A percentile compares a stretch with the other conserved stretches of the same genome.
Conservation (phyloP, 768 basidiomycete species). For the Leccinum ochraceum region DNA sequence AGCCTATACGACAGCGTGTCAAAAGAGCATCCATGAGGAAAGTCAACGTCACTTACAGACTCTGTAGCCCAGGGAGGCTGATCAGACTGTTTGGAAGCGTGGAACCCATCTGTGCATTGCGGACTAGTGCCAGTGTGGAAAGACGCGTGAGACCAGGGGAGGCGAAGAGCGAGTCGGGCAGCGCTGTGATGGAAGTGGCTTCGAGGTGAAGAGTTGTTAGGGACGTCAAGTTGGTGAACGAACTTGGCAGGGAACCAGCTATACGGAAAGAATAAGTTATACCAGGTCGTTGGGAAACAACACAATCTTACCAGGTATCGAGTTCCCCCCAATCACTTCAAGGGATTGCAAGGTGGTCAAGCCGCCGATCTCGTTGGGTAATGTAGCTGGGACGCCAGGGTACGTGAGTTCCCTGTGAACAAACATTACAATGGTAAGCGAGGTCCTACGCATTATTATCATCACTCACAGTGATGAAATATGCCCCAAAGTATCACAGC, state of each 20-base stretch:
- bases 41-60: slow-evolving; percentile 34
- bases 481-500: slow-evolving; percentile 41
- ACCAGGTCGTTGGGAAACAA: background rate
- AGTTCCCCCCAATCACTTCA: slow-evolving; percentile 41
- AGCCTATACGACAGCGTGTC: slow-evolving; percentile 27
- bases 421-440: background rate
- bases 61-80: slow-evolving; percentile 35
- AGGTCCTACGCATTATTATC: background rate
- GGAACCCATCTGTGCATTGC: slow-evolving; percentile 42
- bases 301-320: slow-evolving; percentile 40
- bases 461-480: slow-evolving; percentile 43
- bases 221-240: slow-evolving; percentile 38
- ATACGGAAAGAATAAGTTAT: background rate
- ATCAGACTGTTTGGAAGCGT: slow-evolving; percentile 39
- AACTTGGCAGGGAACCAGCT: slow-evolving; percentile 44
- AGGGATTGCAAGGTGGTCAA: slow-evolving; percentile 41
- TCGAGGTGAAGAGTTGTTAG: slow-evolving; percentile 43
- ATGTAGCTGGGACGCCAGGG: slow-evolving; percentile 46
- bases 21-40: background rate
- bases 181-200: slow-evolving; percentile 39
- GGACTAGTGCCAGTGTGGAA: slow-evolving; percentile 39
- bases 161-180: slow-evolving; percentile 37
- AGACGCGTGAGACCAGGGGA: slow-evolving; percentile 35
- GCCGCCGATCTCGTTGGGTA: slow-evolving; percentile 44
- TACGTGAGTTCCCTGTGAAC: slow-evolving; percentile 39